Conservation (phyloP, 345 rosid genomes). For the Acer saccharum region DNA sequence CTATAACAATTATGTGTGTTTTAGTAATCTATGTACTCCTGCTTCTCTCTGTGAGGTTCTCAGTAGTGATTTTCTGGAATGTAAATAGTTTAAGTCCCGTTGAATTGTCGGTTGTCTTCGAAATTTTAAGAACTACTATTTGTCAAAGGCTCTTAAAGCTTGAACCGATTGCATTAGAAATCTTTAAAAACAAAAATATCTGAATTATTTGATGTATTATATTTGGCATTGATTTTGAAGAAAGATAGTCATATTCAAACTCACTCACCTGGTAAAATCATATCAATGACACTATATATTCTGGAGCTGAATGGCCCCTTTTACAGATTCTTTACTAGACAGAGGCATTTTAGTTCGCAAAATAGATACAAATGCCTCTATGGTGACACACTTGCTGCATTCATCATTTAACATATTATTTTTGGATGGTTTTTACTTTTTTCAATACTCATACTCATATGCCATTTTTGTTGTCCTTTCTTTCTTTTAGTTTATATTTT, state of each 20-base stretch:
- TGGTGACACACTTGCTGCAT: background rate
- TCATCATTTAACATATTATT: background rate
- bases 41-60: slow-evolving; percentile 1
- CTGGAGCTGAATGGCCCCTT: background rate
- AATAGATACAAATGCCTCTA: background rate
- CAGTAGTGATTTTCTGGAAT: slow-evolving; percentile 5
- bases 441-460: background rate
- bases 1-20: background rate
- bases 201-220: background rate
- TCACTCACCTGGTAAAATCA: background rate
- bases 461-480: background rate
- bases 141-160: background rate
- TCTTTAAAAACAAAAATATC: background rate
- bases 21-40: slow-evolving; percentile 2
- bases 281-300: background rate
- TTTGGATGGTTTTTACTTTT: background rate
- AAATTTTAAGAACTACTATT: background rate
- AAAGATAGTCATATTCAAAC: background rate
- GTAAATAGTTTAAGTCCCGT: slow-evolving; percentile 11
- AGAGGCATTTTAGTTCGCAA: background rate
- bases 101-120: background rate
- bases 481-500: background rate
- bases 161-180: background rate
- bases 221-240: background rate
- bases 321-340: background rate